A percentile compares a stretch with the other conserved stretches of the same genome.
phyloP scores from a whole-genome alignment of 441 rosid genomes.

The Bocquillonia castaneifolia region DNA sequence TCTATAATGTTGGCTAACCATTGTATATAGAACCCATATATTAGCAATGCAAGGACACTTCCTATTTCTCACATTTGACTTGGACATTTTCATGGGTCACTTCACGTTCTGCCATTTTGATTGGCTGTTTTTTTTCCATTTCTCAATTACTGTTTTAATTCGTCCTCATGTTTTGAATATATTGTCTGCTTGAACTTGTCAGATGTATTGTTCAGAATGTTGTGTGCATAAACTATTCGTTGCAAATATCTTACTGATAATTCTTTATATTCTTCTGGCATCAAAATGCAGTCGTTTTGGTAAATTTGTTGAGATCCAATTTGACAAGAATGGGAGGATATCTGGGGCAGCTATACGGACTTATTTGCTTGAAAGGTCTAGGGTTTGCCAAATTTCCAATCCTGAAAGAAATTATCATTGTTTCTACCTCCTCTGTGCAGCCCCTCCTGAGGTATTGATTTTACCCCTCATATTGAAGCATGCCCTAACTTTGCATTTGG shows the following conservation, averaged over 20 bases:
- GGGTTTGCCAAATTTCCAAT: slow-evolving; percentile 96
- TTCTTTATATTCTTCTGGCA: slow-evolving; percentile 21
- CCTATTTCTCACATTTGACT: background rate
- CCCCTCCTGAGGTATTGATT: slow-evolving; percentile 85
- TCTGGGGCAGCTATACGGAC: slow-evolving; percentile 99
- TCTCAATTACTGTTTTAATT: background rate
- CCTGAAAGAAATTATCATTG: slow-evolving; percentile 99
- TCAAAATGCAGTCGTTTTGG: slow-evolving; percentile 89
- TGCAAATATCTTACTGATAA: slow-evolving; percentile 12
- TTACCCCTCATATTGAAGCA: slow-evolving; percentile 13
- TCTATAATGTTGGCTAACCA: background rate
- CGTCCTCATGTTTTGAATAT: background rate
- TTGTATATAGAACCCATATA: background rate
- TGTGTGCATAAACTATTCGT: slow-evolving; percentile 8
- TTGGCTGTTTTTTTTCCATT: background rate
- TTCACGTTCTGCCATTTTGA: background rate
- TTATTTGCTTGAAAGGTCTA: slow-evolving; percentile 97
- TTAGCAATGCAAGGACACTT: background rate
- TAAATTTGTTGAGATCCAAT: slow-evolving; percentile 98
- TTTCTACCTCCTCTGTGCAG: slow-evolving; percentile 96
- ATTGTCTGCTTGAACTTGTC: slow-evolving; percentile 1
- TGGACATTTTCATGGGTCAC: background rate
- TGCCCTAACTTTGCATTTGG: slow-evolving; percentile 1
- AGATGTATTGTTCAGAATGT: slow-evolving; percentile 6
- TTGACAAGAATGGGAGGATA: slow-evolving; percentile 94